Conservation (phyloP, 306 rosid species). For the Herpetospermum pedunculosum region DNA sequence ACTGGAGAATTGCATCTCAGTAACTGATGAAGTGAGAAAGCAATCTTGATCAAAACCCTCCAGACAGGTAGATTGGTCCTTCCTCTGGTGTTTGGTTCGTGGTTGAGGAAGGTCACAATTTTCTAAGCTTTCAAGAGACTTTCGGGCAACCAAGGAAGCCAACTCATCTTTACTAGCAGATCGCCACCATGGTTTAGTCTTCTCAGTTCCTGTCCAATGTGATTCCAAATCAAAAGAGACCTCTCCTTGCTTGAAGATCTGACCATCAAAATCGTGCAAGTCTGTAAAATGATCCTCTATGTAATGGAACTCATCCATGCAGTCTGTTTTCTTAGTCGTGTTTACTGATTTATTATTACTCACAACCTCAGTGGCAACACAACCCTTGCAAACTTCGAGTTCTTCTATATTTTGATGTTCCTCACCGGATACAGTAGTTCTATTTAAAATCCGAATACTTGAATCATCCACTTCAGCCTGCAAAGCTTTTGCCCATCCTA, state of each 20-base stretch:
- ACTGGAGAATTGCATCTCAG: slow-evolving; percentile 23
- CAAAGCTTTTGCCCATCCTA: slow-evolving; percentile 20
- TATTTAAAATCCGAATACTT: slow-evolving; percentile 22
- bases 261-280: not conserved
- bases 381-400: slow-evolving; percentile 17
- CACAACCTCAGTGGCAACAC: slow-evolving; percentile 23
- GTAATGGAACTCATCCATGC: slow-evolving; percentile 26
- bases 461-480: slow-evolving; percentile 34
- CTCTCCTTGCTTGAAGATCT: slow-evolving; percentile 28
- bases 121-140: slow-evolving; percentile 53
- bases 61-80: slow-evolving; percentile 12
- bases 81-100: slow-evolving; percentile 28
- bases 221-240: slow-evolving; percentile 39
- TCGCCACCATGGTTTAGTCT: slow-evolving; percentile 73
- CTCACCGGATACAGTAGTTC: slow-evolving; percentile 14
- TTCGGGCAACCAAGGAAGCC: slow-evolving; percentile 74
- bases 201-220: slow-evolving; percentile 38
- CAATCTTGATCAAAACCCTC: slow-evolving; percentile 27
- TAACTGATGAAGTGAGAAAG: slow-evolving; percentile 22
- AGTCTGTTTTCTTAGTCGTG: slow-evolving; percentile 29
- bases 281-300: slow-evolving; percentile 35
- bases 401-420: slow-evolving; percentile 21
- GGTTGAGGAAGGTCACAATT: slow-evolving; percentile 92
- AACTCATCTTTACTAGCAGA: slow-evolving; percentile 62
- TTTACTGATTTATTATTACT: slow-evolving; percentile 16